Base-by-base conservation (phyloP, 371 early-diverging fungal species). In the Nematocida sp. region DNA sequence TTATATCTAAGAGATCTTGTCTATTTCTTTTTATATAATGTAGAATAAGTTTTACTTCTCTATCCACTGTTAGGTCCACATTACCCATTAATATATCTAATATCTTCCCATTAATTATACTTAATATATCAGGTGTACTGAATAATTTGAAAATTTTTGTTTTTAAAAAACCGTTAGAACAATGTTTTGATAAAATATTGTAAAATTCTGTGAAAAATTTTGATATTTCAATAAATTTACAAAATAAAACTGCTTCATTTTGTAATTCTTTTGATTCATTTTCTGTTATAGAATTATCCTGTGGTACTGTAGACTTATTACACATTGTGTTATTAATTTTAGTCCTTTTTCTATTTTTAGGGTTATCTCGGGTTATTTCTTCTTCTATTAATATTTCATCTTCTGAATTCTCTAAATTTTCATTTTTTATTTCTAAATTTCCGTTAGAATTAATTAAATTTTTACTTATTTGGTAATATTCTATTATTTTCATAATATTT, bases 1-100 rank as follows among this genome's bases (percentile, higher is more conserved):
- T 11, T 18, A 78, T 60, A 20, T 5, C 5, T 1, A 78, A 15
- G 4, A 70, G 62, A 27, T 54, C 23, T 4, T 71, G 70, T 58
- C 66, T 71, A 7, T 69, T 40, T 61, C 27, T 56, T 42, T 25
- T 33, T 5, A 78, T 23, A n/a, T 46, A 13, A 7, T 4, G 5
- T n/a, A 78, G 23, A 5, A 78, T 60, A 23, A 15, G 4, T 20
- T 7, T 18, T 54, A 57, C 58, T 54, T 70, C 71, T 42, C 50
- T 56, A 20, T 67, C 57, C 15, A 70, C n/a, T 0, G 40, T 3
- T 4, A 54, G 0, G 52, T 78, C 80, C 23, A 27, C 44, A 55
- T 23, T 25, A 4, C 71, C 80, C 67, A 78, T 55, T 15, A 78
- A 47, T 11, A 78, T 54, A 58, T 70, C 55, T 5, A 70, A 13